Conservation (phyloP, 2,329 filamentous ascomycete species). For the Alternaria triticina region DNA sequence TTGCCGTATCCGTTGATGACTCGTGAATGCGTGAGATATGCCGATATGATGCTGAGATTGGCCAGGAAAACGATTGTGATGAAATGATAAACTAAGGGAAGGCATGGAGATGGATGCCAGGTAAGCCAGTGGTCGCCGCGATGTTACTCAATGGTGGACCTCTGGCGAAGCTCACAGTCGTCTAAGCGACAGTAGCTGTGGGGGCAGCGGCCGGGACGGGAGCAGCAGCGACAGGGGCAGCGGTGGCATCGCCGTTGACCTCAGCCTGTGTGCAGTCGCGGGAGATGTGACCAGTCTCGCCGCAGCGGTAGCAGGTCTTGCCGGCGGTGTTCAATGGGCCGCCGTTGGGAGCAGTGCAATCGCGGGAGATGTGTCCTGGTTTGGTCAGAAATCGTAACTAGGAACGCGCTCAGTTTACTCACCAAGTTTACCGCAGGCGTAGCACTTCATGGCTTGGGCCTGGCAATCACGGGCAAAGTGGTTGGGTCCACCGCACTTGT, state of each 20-base stretch:
- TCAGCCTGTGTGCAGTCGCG: conserved; percentile 88
- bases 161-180: conserved; percentile 1
- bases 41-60: conserved; percentile 41
- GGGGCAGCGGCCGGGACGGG: conserved; percentile 50
- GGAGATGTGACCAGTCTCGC: conserved; percentile 94
- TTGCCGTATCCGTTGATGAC: conserved; percentile 42
- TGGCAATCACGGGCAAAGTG: conserved; percentile 99
- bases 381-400: conserved; percentile 5
- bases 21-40: conserved; percentile 49
- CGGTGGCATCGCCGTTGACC: conserved; percentile 51
- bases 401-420: neutral
- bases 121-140: conserved; percentile 13
- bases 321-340: conserved; percentile 93
- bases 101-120: conserved; percentile 16
- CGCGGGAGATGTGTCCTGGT: conserved; percentile 82
- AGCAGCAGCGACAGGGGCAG: conserved; percentile 29
- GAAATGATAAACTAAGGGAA: conserved; percentile 20
- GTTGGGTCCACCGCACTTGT: conserved; percentile 84
- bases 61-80: conserved; percentile 42
- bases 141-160: conserved; percentile 27
- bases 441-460: conserved; percentile 98
- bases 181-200: conserved; percentile 49
- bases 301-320: conserved; percentile 98
- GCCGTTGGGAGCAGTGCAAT: conserved; percentile 96
- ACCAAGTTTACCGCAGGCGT: conserved; percentile 87